Evolutionary conservation across 305 asterid genomes (phyloP), one percentile per base, ranked within the genome.

Genomic region (Ilex paraguariensis): DNA sequence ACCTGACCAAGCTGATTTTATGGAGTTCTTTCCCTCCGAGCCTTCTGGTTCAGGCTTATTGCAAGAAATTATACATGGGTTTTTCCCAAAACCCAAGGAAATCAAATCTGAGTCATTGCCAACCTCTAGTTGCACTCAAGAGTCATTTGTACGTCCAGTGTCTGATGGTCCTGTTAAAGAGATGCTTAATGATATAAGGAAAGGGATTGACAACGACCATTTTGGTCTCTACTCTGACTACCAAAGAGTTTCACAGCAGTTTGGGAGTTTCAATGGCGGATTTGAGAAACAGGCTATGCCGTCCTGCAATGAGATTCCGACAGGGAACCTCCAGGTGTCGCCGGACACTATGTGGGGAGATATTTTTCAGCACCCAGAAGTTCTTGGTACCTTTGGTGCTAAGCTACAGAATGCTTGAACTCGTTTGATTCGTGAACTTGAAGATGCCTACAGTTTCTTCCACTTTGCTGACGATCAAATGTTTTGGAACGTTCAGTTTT

Each of bases 321-420:
- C 28, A 21, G 64, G 33, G 8, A 63, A 53, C 21, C 51, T 62
- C 68, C 80, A 70, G 52, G 58, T n/a, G 11, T 46, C 79, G 8
- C 66, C 82, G 4, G 81, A 77, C 50, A 77, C 76, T 10, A 66
- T 79, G 54, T 11, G 72, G 46, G 87, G 84, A 0, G 93, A 86
- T 55, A 75, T 81, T n/a, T 79, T 81, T 42, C 97, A 87, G 69
- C 80, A 84, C 49, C 93, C 83, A 54, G 93, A 89, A 54, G 84
- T 84, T 60, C 71, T 78, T 33, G 74, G 71, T 51, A 63, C 77
- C 0, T 76, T 81, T 31, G 75, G 93, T 2, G 78, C 86, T 10
- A 80, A 80, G 60, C 57, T 72, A 62, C 86, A 83, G 54, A 79
- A 85, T 65, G 80, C 81, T 40, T 85, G 59, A 81, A 57, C 6